Conservation (phyloP, 148 eudicot species). For the Talinum fruticosum region DNA sequence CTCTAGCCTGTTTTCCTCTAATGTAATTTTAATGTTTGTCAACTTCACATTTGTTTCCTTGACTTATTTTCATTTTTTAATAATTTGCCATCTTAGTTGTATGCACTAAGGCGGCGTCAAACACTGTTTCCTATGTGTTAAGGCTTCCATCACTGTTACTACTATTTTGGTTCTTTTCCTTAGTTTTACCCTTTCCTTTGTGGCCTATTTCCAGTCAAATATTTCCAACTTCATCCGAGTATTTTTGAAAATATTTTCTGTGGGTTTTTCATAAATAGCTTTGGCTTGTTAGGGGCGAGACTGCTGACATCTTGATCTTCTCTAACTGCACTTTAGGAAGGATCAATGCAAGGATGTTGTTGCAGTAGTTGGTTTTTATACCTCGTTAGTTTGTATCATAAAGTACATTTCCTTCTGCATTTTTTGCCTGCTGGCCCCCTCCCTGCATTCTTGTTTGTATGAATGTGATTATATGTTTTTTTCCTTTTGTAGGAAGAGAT, state of each 20-base stretch:
- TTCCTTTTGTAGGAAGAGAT: conserved; percentile 30
- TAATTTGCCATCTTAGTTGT: too few species aligned
- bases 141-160: not conserved
- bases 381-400: not conserved
- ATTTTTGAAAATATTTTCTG: too few species aligned
- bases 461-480: not conserved
- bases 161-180: not conserved
- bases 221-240: not conserved
- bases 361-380: not conserved
- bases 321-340: not conserved
- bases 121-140: too few species aligned
- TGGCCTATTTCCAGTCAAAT: not conserved
- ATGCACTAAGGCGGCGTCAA: too few species aligned
- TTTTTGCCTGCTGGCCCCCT: not conserved
- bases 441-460: not conserved
- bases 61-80: not conserved
- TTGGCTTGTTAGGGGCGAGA: not conserved
- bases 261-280: not conserved
- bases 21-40: not conserved
- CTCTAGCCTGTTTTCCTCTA: not conserved
- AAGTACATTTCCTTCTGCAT: not conserved
- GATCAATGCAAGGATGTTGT: not conserved
- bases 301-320: not conserved
- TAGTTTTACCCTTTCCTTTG: not conserved
- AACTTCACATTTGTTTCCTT: not conserved